Conservation (phyloP, 768 basidiomycete genomes). For the Saitozyma podzolica region DNA sequence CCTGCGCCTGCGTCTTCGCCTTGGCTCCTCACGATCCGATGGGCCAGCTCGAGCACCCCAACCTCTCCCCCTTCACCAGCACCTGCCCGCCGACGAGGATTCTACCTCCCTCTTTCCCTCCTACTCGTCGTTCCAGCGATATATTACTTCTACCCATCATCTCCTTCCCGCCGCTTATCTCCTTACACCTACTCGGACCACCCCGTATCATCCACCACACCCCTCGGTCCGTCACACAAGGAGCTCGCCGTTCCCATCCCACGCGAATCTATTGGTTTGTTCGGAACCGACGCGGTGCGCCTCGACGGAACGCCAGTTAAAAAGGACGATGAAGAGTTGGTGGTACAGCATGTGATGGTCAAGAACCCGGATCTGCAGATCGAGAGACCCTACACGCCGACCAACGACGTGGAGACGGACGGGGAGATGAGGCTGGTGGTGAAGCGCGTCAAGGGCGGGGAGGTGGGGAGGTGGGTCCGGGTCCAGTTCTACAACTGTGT, state of each 20-base stretch:
- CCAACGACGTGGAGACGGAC: slow-evolving; percentile 41
- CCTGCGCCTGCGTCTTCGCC: no score
- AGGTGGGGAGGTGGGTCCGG: slow-evolving; percentile 49
- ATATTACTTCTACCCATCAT: slow-evolving; percentile 22
- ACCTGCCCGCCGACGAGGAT: neutral
- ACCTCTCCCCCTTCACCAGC: neutral
- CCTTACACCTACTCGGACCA: slow-evolving; percentile 43
- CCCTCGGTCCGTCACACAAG: slow-evolving; percentile 23
- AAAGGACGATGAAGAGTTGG: slow-evolving; percentile 12
- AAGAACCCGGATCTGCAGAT: slow-evolving; percentile 49
- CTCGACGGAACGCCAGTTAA: slow-evolving; percentile 4
- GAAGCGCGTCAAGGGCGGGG: slow-evolving; percentile 48
- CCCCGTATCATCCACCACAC: slow-evolving; percentile 17
- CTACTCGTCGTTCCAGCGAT: slow-evolving; percentile 20
- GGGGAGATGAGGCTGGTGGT: slow-evolving; percentile 42
- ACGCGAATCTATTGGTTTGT: slow-evolving; percentile 16
- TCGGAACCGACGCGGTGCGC: slow-evolving; percentile 17
- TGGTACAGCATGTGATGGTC: slow-evolving; percentile 48
- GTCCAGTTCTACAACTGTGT: neutral
- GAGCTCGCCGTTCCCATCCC: slow-evolving; percentile 33
- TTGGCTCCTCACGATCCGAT: no score
- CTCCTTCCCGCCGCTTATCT: slow-evolving; percentile 15
- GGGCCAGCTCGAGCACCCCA: neutral
- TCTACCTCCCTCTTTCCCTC: slow-evolving; percentile 19
- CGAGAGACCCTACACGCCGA: slow-evolving; percentile 49